Evolutionary conservation across 1,284 basidiomycete genomes (phyloP).

Genomic region (Heterobasidion irregulare): DNA sequence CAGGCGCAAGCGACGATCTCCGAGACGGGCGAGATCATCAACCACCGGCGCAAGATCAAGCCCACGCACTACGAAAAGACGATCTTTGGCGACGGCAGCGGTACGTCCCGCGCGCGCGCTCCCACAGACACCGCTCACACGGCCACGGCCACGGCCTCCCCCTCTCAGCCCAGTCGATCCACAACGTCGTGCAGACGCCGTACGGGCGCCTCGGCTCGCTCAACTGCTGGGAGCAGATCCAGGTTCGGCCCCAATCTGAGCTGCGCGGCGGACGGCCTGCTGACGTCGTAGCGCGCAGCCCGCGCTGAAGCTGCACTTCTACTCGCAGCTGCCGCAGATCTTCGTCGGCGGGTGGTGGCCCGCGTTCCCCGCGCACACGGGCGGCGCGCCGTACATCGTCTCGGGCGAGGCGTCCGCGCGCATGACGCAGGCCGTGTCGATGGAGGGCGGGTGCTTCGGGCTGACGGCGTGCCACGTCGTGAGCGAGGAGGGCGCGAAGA

Average conservation of each 20-base stretch:
- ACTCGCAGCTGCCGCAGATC: background rate
- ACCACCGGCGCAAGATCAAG: conserved; percentile 2
- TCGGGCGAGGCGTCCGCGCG: background rate
- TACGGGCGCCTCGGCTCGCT: background rate
- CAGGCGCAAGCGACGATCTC: background rate
- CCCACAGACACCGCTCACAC: no score
- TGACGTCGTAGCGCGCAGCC: background rate
- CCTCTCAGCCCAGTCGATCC: background rate
- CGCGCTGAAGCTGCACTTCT: background rate
- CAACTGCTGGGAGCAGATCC: conserved; percentile 1
- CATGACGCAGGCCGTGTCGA: background rate
- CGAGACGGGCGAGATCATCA: background rate
- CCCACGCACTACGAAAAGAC: background rate
- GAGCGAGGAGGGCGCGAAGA: background rate
- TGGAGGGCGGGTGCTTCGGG: background rate
- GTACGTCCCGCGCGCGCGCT: background rate
- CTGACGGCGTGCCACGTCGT: background rate
- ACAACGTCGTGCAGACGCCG: background rate
- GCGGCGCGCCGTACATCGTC: background rate
- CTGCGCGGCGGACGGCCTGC: background rate
- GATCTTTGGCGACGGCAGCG: background rate
- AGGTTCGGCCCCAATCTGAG: background rate
- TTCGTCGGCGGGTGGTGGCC: background rate
- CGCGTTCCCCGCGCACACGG: background rate
- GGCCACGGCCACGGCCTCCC: no score